Conservation (phyloP, 1,284 basidiomycete species). For the Austroboletus olivaceoglutinosus region DNA sequence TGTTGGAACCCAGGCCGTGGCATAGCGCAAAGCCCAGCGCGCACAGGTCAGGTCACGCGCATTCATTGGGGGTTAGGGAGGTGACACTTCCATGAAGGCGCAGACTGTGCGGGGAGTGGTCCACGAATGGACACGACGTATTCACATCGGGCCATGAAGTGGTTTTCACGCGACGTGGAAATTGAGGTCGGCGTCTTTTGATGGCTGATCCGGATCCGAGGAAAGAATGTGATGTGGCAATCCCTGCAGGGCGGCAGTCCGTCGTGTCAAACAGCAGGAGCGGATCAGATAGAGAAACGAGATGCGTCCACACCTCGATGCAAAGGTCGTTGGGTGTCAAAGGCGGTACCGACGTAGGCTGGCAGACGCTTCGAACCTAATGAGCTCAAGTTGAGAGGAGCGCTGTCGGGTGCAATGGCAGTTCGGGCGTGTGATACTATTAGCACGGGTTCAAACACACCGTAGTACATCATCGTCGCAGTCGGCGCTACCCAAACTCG, state of each 20-base stretch:
- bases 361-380: no score
- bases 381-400: neutral
- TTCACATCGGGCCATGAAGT: neutral
- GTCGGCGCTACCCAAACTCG: neutral
- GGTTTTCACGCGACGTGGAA: neutral
- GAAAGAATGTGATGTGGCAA: neutral
- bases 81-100: neutral
- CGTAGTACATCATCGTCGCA: no score
- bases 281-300: constrained; percentile 12
- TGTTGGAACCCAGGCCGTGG: constrained; percentile 1
- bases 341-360: no score
- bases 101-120: constrained; percentile 2
- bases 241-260: constrained; percentile 4
- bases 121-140: neutral
- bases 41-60: constrained; percentile 3
- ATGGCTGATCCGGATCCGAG: constrained; percentile 1
- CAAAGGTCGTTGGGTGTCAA: no score
- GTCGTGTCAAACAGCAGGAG: neutral
- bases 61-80: constrained; percentile 20
- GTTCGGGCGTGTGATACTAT: neutral
- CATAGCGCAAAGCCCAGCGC: neutral
- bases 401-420: neutral
- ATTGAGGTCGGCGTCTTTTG: neutral
- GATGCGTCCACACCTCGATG: no score
- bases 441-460: no score